These are phyloP conservation scores for Gentiana dahurica DNA, from an alignment of 257 asterid species.

Conservation along the genomic window DNA sequence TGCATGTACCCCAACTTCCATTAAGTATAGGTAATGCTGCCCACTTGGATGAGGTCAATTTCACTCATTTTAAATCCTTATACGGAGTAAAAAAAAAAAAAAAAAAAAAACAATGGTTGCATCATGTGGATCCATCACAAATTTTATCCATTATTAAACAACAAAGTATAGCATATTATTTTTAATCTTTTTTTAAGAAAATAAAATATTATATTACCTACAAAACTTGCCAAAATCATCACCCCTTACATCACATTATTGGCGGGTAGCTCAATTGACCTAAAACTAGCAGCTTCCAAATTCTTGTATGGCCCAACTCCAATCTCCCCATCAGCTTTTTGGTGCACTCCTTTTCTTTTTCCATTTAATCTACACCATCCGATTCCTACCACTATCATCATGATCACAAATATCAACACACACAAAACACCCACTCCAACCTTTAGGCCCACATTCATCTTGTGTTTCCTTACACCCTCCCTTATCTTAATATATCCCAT, in stretches of 20 bases:
- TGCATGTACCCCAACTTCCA: too few species aligned
- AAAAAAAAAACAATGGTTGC: too few species aligned
- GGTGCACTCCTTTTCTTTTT: slow-evolving; percentile 34
- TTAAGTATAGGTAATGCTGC: too few species aligned
- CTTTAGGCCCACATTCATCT: slow-evolving; percentile 29
- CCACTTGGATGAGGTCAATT: too few species aligned
- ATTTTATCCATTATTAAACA: too few species aligned
- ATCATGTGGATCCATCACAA: too few species aligned
- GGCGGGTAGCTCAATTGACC: slow-evolving; percentile 74
- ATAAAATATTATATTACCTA: too few species aligned
- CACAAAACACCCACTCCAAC: slow-evolving; percentile 43
- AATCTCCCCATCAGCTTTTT: slow-evolving; percentile 37
- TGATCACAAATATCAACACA: slow-evolving; percentile 43
- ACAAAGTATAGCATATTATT: too few species aligned
- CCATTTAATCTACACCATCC: slow-evolving; percentile 28
- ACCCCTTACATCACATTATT: slow-evolving; percentile 49
- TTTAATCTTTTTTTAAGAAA: too few species aligned
- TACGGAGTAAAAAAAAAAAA: too few species aligned
- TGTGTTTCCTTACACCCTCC: slow-evolving; percentile 39
- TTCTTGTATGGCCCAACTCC: slow-evolving; percentile 82
- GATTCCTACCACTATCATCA: slow-evolving; percentile 33
- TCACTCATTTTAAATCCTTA: too few species aligned
- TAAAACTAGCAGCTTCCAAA: slow-evolving; percentile 75
- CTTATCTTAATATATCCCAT: slow-evolving; percentile 74
- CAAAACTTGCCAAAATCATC: slow-evolving; percentile 21